Base-by-base conservation (phyloP, 352 stramenopile genomes). In the Globisporangium alternatum region DNA sequence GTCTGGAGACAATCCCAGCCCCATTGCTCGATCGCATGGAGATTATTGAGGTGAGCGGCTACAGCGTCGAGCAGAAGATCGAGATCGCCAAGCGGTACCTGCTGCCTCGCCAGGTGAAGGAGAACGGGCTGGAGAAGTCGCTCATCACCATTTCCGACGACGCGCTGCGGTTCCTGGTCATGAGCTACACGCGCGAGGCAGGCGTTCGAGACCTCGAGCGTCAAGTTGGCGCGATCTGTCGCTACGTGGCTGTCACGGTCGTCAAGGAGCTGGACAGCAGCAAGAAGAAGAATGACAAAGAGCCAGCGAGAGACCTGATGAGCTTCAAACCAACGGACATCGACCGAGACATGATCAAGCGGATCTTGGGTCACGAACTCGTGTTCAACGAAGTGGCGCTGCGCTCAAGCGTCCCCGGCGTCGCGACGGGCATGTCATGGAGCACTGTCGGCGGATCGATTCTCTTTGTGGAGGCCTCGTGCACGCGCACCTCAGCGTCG, bases 21-120 rank as follows among this genome's bases (percentile, higher is more conserved):
- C 85, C 86, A 9, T 68, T 95, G n/a, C 73, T 93, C 7, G 83
- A 96, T 47, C 81, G 86, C 21, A 95, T 95, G 86, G 86, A 95
- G 55, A 70, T 96, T 8, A 90, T 96, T 35, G 78, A 94, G 52
- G 72, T 95, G 31, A 83, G 71, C 41, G 83, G 85, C 1, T 96
- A 96, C 70, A 93, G 81, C 52, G 73, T 91, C 5, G 78, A 91
- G 65, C 83, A 95, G 56, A 95, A 95, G 65, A 74, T 91, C 45
- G 79, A 93, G 60, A 96, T 96, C 37, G 81, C 86, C 4, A 75
- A 74, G 47, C 78, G 74, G 15, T 93, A 95, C 70, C 68, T 95
- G 49, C 69, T 95, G 13, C 88, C 88, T 22, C 85, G 88, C 5
- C 85, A 94, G 71, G 80, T 93, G 43, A 67, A 89, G 60, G 77